Base-by-base conservation (phyloP, 2,329 filamentous ascomycete species). In the Fulvia fulva region DNA sequence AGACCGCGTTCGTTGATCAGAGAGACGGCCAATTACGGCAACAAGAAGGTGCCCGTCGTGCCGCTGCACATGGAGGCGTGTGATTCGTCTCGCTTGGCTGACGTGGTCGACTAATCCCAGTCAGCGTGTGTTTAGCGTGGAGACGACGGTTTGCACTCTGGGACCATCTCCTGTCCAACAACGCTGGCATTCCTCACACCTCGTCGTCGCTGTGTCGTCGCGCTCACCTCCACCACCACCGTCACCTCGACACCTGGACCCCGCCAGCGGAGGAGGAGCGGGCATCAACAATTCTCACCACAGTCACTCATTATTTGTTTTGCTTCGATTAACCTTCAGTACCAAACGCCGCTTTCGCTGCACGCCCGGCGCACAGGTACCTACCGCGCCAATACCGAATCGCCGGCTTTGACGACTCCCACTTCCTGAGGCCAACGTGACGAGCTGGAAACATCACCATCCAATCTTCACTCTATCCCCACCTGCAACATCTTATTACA, bases 221-320 rank as follows among this genome's bases (percentile, higher is more conserved):
- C 53, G 45, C 19, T n/a, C 44, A 3, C n/a, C 54, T 28, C 54
- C 46, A 44, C 30, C 46, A 46, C 41, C 52, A 30, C 41, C 51
- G 22, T 14, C 26, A 50, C 53, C 53, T 22, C 44, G 44, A 25
- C 41, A 44, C 22, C 44, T 25, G 22, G 28, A n/a, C 12, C 30
- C 53, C 26, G 21, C 44, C 44, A 47, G 21, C 44, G 22, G 25
- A 26, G 21, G 44, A 37, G 53, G 32, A 54, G 25, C 21, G 45
- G 45, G 22, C 54, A 44, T 19, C 47, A 22, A 12, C 44, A 32
- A 47, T 26, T 41, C 54, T 56, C 54, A 56, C 54, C 54, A 23
- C 3, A 56, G 54, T 56, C 54, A 45, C 21, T 56, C 54, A 23
- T 56, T 56, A 32, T 41, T 41, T 41, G 14, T n/a, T 41, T 41